These are phyloP conservation scores for Fusarium nurragi DNA, from an alignment of 2,329 filamentous ascomycete genomes.

Conservation along the genomic window DNA sequence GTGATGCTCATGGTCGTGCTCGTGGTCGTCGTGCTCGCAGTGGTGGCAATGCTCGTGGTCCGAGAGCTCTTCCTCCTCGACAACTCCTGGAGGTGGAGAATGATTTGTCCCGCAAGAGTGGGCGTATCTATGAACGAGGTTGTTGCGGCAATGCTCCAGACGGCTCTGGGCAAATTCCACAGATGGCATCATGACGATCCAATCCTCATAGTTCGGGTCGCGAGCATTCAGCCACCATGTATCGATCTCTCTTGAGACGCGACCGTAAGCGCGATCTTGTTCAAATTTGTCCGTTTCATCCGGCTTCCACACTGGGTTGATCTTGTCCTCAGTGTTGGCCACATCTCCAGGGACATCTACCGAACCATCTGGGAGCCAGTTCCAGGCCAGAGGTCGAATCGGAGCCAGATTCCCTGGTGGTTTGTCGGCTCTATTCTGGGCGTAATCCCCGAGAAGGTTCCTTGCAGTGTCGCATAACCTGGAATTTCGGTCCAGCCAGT, in stretches of 20 bases:
- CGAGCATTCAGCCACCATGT: conserved; percentile 71
- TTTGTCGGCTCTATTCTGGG: conserved; percentile 58
- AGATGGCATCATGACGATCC: conserved; percentile 67
- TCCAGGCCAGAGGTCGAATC: conserved; percentile 63
- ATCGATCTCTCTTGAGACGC: conserved; percentile 72
- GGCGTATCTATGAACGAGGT: conserved; percentile 66
- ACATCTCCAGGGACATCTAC: conserved; percentile 46
- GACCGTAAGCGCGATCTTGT: conserved; percentile 67
- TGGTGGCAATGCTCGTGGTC: conserved; percentile 52
- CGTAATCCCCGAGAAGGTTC: conserved; percentile 64
- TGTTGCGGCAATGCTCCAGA: conserved; percentile 67
- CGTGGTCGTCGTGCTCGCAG: conserved; percentile 40
- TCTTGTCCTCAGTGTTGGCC: conserved; percentile 54
- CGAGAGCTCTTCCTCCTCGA: conserved; percentile 52
- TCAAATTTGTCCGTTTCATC: conserved; percentile 66
- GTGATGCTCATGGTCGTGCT: conserved; percentile 37
- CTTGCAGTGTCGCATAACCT: conserved; percentile 66
- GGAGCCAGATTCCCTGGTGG: conserved; percentile 61
- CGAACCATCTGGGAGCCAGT: conserved; percentile 60
- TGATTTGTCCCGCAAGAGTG: conserved; percentile 56
- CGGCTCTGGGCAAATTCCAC: conserved; percentile 67
- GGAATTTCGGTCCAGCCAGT: conserved; percentile 71
- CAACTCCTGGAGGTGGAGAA: conserved; percentile 48
- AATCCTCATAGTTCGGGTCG: conserved; percentile 68
- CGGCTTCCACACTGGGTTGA: conserved; percentile 60